Evolutionary conservation across 2,329 filamentous ascomycete genomes (phyloP).

Genomic region (Pseudogymnoascus sp.): DNA sequence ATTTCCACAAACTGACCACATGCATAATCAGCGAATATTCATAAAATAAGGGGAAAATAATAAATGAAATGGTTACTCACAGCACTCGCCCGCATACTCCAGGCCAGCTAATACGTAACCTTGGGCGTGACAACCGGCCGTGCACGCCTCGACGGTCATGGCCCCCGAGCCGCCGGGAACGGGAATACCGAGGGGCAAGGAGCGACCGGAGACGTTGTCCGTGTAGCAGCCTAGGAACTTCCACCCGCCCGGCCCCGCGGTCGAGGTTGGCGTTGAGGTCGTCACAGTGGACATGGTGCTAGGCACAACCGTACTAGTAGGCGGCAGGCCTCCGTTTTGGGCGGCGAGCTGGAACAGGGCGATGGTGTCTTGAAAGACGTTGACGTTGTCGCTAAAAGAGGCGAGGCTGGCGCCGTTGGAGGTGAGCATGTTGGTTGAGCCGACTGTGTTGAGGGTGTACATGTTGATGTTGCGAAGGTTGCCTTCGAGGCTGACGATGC

Average conservation of each 20-base stretch:
- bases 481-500: slow-evolving; percentile 23
- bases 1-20: not conserved
- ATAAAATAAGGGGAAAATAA: too few species aligned
- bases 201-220: slow-evolving; percentile 5
- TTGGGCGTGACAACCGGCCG: slow-evolving; percentile 19
- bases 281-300: too few species aligned
- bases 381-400: slow-evolving; percentile 18
- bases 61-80: not conserved
- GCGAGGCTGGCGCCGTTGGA: slow-evolving; percentile 17
- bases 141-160: slow-evolving; percentile 22
- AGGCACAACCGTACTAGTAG: too few species aligned
- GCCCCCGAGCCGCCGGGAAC: slow-evolving; percentile 13
- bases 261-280: not conserved
- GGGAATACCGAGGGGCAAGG: not conserved
- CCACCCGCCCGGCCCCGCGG: too few species aligned
- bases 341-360: slow-evolving; percentile 16
- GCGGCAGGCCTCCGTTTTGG: too few species aligned
- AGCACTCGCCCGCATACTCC: slow-evolving; percentile 43
- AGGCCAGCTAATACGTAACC: slow-evolving; percentile 38
- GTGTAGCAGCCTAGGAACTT: too few species aligned
- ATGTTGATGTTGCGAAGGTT: slow-evolving; percentile 18
- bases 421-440: slow-evolving; percentile 22
- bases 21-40: too few species aligned
- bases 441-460: slow-evolving; percentile 22
- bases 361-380: slow-evolving; percentile 20